Evolutionary conservation across 768 basidiomycete genomes (phyloP), one percentile per base, ranked within the genome.

Genomic region (Xanthoconium stramineum): DNA sequence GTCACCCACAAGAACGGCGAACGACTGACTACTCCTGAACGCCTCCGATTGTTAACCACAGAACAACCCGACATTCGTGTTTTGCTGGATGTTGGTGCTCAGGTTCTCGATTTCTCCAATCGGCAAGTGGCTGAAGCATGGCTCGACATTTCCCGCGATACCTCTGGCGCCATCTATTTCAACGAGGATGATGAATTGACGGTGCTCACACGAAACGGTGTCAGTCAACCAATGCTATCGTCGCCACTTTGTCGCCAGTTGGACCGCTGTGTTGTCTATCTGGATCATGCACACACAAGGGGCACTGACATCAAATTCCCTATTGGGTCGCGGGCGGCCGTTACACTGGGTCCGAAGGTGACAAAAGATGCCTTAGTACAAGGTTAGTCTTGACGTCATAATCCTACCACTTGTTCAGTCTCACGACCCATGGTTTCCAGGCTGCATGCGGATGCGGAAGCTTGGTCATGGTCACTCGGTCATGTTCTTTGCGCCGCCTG

Each of bases 391-490:
- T 6, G 32, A 12, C 11, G 32, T 14, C 30, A 6, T 19, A 6
- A 47, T 29, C 2, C 39, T 8, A 35, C 6, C 33, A 35, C 33
- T 14, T 15, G 13, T 19, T 5, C 1, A 4, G 36, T 48, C 35
- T 36, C 43, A 24, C 42, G 15, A 12, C 30, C 8, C 8, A n/a
- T 11, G 13, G 7, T 48, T 30, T 13, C 28, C 13, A 80, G 79
- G 78, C 7, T 80, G 79, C 52, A 81, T 80, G 79, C 69, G 79
- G 14, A 78, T 81, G 79, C 72, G 79, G 5, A 70, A 72, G 56
- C 67, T 80, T 2, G 80, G 80, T 8, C 59, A 65, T 17, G 77
- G 76, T 0, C 79, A 81, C 56, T 75, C 78, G 4, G 67, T 80
- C 14, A 61, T 76, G 47, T 80, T 80, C 58, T 76, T 77, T 46